Percentiles rank a stretch among this genome's conserved stretches.
Conservation (phyloP, 257 asterid genomes). For the Fraxinus americana region DNA sequence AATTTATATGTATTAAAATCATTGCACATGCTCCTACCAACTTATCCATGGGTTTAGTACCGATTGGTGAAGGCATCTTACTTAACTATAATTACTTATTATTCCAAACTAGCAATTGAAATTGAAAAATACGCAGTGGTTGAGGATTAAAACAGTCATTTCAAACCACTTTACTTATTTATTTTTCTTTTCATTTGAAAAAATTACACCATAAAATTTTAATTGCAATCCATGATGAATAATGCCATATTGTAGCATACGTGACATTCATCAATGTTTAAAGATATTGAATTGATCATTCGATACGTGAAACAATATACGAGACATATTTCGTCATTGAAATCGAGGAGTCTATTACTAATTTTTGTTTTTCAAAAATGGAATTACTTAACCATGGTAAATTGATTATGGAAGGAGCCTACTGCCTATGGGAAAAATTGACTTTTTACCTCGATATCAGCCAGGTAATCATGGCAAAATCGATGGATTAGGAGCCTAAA, state of each 20-base stretch:
- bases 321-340: neutral
- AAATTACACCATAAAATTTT: neutral
- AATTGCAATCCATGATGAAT: neutral
- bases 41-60: neutral
- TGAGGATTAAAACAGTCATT: neutral
- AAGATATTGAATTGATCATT: neutral
- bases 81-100: conserved; percentile 7
- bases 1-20: neutral
- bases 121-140: conserved; percentile 12
- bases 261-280: neutral
- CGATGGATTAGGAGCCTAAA: conserved; percentile 25
- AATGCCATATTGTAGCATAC: neutral
- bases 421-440: conserved; percentile 2
- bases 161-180: neutral
- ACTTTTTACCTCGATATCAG: conserved; percentile 1
- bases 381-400: conserved; percentile 22
- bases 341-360: neutral
- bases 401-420: conserved; percentile 26
- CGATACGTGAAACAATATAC: neutral
- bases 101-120: conserved; percentile 18
- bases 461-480: conserved; percentile 8
- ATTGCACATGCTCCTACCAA: conserved; percentile 44
- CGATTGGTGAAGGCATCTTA: neutral
- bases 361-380: neutral
- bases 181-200: neutral